Base-by-base conservation (phyloP, 2,329 filamentous ascomycete genomes). In the Arthrobotrys conoides region DNA sequence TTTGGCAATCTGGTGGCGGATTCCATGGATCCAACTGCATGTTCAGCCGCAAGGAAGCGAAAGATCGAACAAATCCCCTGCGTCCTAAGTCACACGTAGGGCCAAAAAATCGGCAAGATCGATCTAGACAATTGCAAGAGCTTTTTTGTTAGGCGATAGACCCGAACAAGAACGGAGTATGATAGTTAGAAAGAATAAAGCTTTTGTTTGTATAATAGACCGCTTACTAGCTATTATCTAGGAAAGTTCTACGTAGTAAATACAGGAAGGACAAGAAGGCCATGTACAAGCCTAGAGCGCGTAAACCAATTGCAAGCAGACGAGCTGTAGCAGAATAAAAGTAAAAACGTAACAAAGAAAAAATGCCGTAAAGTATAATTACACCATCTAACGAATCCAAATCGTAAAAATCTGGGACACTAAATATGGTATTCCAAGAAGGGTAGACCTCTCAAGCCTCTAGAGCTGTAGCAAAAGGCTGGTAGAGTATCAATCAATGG, bases 1-100 rank as follows among this genome's bases (percentile, higher is more conserved):
- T 73, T 67, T 44, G 38, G 16, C 30, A 69, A 64, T 55, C 63
- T 65, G 36, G 66, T 76, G 65, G 72, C 46, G 48, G 36, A 46
- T 36, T 14, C 59, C n/a, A n/a, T n/a, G n/a, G n/a, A n/a, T n/a
- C n/a, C 48, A 16, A 63, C 36, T 49, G 46, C 20, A 49, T 22
- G 5, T 63, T 75, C 51, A 51, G 63, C 61, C 70, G 49, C 61
- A 67, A 55, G 4, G 22, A 38, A 71, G 38, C 57, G 61, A 72
- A 18, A 65, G 46, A 53, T 55, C 48, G 12, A 30, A 30, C 27
- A 6, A 30, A n/a, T n/a, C n/a, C n/a, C n/a, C n/a, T 12, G 10
- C 46, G 24, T 12, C 16, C 18, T 20, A 12, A 16, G 44, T 51
- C 44, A 18, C 63, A 33, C 27, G 2, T 46, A 22, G 14, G 30